Base-by-base conservation (phyloP, 2,329 filamentous ascomycete species). In the Colletotrichum gigasporum region DNA sequence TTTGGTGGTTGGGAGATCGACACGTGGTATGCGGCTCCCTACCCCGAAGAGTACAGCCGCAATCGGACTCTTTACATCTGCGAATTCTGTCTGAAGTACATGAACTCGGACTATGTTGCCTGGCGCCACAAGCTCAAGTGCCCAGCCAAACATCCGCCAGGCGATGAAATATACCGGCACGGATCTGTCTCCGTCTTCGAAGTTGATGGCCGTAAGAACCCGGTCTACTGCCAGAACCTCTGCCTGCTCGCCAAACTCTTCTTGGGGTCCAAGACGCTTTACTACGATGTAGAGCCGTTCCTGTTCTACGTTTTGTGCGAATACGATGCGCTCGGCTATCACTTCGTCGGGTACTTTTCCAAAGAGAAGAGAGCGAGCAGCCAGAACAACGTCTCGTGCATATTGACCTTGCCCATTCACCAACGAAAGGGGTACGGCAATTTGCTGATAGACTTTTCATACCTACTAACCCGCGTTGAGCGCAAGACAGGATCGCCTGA, bases 311-410 rank as follows among this genome's bases (percentile, higher is more conserved):
- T 97, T 71, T 92, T 98, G 80, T 97, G 94, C 69, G 96, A 97
- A 71, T 95, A 94, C 70, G 92, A 97, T 72, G 91, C 96, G 59
- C 87, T 91, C 16, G 95, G 95, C 16, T 97, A 96, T 74, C 96
- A 97, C 75, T 96, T 99, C 70, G 95, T 98, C 24, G 96, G 96
- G n/a, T 99, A 99, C 75, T 99, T 99, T 72, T 98, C 96, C 52
- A 99, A 99, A 76, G 96, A 99, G 79, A 99, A 99, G 79, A 87
- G 96, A 42, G 91, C 93, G 2, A 95, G 93, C 76, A 97, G 94
- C 66, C 91, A 94, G 71, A 98, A 99, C 77, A 99, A 99, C 69
- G 96, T 99, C 48, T 97, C 94, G 8, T 99, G 96, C 77, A 99
- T 99, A 70, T 82, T 99, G 48, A 97, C 97, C 4, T 82, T 99